These are phyloP conservation scores for Pythium sp. DNA, from an alignment of 352 stramenopile species.

Conservation along the genomic window DNA sequence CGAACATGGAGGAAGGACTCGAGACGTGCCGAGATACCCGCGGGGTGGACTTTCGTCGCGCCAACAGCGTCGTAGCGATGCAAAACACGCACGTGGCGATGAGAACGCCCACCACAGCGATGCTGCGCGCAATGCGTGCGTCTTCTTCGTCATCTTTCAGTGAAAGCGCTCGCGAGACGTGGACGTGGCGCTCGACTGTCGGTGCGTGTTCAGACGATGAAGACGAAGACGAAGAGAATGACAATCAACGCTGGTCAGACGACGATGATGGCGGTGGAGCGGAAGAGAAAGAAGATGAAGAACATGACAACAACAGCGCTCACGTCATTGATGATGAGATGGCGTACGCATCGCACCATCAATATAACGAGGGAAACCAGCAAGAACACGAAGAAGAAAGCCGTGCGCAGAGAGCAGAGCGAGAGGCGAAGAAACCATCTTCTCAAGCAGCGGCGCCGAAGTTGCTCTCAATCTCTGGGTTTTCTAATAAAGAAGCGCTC, in stretches of 20 bases:
- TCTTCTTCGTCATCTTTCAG: constrained; percentile 2
- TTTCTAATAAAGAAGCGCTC: constrained; percentile 22
- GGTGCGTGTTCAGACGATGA: constrained; percentile 32
- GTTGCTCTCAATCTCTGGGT: constrained; percentile 17
- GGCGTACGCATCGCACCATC: background rate
- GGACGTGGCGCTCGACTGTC: constrained; percentile 58
- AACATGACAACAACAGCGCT: background rate
- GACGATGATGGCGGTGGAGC: background rate
- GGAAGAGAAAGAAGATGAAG: background rate
- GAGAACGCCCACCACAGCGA: background rate
- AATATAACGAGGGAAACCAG: background rate
- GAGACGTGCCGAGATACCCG: constrained; percentile 1
- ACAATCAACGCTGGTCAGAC: constrained; percentile 6
- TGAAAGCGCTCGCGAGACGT: constrained; percentile 32
- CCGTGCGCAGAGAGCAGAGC: background rate
- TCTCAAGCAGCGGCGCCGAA: constrained; percentile 2
- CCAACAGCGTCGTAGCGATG: background rate
- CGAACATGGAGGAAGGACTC: constrained; percentile 10
- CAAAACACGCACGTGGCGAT: background rate
- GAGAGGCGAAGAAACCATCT: constrained; percentile 1
- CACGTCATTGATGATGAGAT: background rate
- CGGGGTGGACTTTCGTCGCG: constrained; percentile 2
- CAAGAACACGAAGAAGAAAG: background rate
- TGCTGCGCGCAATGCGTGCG: background rate
- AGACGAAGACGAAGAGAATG: constrained; percentile 20